Evolutionary conservation across 2,329 filamentous ascomycete species (phyloP).

Genomic region (Zopfia rhizophila): DNA sequence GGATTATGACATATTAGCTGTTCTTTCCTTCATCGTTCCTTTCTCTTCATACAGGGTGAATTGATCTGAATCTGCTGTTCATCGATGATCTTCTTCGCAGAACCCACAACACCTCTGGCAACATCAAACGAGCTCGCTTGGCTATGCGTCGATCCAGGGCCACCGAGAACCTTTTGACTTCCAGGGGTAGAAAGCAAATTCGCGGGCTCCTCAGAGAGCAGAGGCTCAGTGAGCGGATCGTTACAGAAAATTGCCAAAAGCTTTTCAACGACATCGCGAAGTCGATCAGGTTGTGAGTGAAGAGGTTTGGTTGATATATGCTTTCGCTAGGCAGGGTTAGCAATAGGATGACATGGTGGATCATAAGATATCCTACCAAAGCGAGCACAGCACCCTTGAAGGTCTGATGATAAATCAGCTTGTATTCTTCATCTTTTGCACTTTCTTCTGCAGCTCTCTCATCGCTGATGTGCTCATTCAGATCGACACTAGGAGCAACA

Average conservation of each 20-base stretch:
- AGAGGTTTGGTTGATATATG: constrained; percentile 52
- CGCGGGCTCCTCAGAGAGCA: constrained; percentile 19
- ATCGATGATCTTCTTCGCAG: no score
- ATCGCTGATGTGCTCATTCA: constrained; percentile 24
- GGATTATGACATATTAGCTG: no score
- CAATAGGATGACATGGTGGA: not conserved
- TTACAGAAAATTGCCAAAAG: constrained; percentile 58
- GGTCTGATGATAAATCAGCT: constrained; percentile 63
- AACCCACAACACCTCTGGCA: no score
- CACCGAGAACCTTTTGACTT: constrained; percentile 25
- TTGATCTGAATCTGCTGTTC: no score
- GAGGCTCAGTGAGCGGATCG: constrained; percentile 52
- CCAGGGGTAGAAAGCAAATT: constrained; percentile 42
- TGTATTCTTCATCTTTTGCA: constrained; percentile 61
- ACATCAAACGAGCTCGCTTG: constrained; percentile 46
- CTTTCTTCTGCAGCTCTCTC: constrained; percentile 40
- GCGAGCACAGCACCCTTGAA: constrained; percentile 62
- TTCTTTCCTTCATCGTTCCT: no score
- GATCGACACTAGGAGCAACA: constrained; percentile 27
- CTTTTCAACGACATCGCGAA: constrained; percentile 60
- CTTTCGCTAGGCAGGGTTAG: constrained; percentile 40
- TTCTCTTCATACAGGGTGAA: no score
- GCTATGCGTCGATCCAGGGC: constrained; percentile 33
- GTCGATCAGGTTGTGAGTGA: constrained; percentile 52
- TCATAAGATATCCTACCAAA: constrained; percentile 45